A percentile compares a stretch with the other conserved stretches of the same genome.
Conservation (phyloP, 495 filamentous ascomycete genomes). For the Zalerion maritima region DNA sequence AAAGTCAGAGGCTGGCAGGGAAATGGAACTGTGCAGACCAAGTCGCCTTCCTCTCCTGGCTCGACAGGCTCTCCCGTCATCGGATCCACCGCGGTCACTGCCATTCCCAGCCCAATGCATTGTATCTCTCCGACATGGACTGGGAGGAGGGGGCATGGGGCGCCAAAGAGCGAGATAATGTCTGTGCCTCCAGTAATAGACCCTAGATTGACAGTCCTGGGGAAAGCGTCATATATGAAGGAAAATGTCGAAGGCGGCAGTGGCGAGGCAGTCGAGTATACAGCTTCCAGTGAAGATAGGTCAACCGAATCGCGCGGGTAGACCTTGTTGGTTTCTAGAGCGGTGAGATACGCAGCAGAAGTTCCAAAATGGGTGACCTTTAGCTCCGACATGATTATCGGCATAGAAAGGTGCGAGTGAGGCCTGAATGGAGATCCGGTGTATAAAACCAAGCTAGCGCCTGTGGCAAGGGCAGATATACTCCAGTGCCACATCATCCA, state of each 20-base stretch:
- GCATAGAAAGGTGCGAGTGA: slow-evolving; percentile 26
- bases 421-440: slow-evolving; percentile 74
- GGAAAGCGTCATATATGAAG: slow-evolving; percentile 74
- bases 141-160: slow-evolving; percentile 70
- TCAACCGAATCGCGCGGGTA: slow-evolving; percentile 41
- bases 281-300: slow-evolving; percentile 49
- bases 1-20: slow-evolving; percentile 83
- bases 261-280: slow-evolving; percentile 88
- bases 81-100: slow-evolving; percentile 61
- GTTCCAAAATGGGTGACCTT: slow-evolving; percentile 83
- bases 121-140: slow-evolving; percentile 85
- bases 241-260: slow-evolving; percentile 84
- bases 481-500: slow-evolving; percentile 99
- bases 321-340: slow-evolving; percentile 69
- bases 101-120: slow-evolving; percentile 82
- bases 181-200: slow-evolving; percentile 86
- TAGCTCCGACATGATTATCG: slow-evolving; percentile 25
- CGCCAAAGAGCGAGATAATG: slow-evolving; percentile 87
- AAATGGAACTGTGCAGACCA: slow-evolving; percentile 78
- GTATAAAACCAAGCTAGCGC: slow-evolving; percentile 71
- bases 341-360: slow-evolving; percentile 79
- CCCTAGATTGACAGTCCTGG: slow-evolving; percentile 56
- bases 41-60: slow-evolving; percentile 64
- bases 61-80: slow-evolving; percentile 31
- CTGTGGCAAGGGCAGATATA: slow-evolving; percentile 64